Conservation (phyloP, 1,139 yeast genomes). For the Meyerozyma smithsonii region DNA sequence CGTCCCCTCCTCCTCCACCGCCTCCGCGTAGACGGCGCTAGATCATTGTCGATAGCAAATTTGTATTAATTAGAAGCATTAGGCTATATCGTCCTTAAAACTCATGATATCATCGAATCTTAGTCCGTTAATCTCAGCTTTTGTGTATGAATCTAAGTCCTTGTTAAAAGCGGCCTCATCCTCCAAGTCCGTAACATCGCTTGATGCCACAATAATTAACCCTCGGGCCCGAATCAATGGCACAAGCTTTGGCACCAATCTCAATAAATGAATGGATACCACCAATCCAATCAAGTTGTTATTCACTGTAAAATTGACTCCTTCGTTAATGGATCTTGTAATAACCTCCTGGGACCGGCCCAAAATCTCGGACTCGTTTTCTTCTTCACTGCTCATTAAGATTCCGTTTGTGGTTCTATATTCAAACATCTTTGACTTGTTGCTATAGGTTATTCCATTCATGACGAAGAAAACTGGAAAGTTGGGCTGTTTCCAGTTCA, state of each 20-base stretch:
- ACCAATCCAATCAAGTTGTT: constrained; percentile 85
- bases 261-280: constrained; percentile 65
- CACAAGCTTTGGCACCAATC: constrained; percentile 70
- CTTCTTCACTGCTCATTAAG: constrained; percentile 22
- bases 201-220: constrained; percentile 71
- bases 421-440: constrained; percentile 25
- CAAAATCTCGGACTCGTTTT: constrained; percentile 10
- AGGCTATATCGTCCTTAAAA: constrained; percentile 64
- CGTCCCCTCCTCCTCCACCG: constrained; percentile 16
- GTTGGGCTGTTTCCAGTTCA: constrained; percentile 98
- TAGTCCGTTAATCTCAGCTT: constrained; percentile 68
- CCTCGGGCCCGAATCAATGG: constrained; percentile 79
- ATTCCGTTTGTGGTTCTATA: constrained; percentile 42
- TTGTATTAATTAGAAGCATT: background rate
- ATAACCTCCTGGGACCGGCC: constrained; percentile 36
- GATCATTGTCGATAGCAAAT: background rate
- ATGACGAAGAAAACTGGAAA: constrained; percentile 88
- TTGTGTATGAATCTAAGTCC: constrained; percentile 41
- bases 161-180: constrained; percentile 23
- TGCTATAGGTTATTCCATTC: constrained; percentile 54
- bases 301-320: constrained; percentile 63
- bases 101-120: constrained; percentile 62
- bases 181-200: constrained; percentile 29
- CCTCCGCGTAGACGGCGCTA: constrained; percentile 13
- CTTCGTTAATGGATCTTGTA: constrained; percentile 44